Evolutionary conservation across 331 rosid genomes (phyloP).

Genomic region (Malus hybrid): DNA sequence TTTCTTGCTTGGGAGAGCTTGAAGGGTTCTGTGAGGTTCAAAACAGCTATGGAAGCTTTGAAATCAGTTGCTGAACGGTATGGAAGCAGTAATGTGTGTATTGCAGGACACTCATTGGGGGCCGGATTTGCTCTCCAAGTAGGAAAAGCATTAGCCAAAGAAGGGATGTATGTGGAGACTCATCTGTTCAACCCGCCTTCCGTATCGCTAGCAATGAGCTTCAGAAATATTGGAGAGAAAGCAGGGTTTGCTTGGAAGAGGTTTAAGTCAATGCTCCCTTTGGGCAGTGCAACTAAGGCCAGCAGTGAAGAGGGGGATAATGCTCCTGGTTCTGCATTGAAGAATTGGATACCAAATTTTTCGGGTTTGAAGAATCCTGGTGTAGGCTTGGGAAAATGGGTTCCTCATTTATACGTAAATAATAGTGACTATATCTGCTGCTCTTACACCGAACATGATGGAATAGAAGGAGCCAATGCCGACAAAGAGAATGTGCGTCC

Average conservation of each 20-base stretch:
- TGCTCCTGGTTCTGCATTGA: conserved; percentile 19
- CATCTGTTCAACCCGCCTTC: conserved; percentile 97
- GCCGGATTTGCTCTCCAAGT: conserved; percentile 96
- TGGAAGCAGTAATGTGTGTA: conserved; percentile 70
- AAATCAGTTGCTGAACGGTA: conserved; percentile 45
- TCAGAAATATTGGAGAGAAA: conserved; percentile 61
- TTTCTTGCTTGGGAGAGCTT: conserved; percentile 95
- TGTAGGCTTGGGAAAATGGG: conserved; percentile 56
- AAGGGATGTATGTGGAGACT: conserved; percentile 73
- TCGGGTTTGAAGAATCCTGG: conserved; percentile 30
- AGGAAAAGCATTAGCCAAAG: conserved; percentile 81
- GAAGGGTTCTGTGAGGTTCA: conserved; percentile 81
- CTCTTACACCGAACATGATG: conserved; percentile 57
- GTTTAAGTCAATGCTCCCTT: conserved; percentile 65
- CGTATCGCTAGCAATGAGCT: conserved; percentile 70
- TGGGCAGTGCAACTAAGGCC: conserved; percentile 28
- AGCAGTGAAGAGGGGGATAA: conserved; percentile 21
- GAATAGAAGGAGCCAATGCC: conserved; percentile 20
- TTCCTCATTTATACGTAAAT: conserved; percentile 85
- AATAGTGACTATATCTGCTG: conserved; percentile 89
- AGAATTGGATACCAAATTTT: conserved; percentile 48
- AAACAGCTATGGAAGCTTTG: conserved; percentile 50
- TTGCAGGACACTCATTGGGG: conserved; percentile 92
- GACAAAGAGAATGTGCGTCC: conserved; percentile 42
- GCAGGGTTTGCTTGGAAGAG: conserved; percentile 76